A percentile compares a stretch with the other conserved stretches of the same genome.
Conservation (phyloP, 768 basidiomycete genomes). For the Tulasnella sp. region DNA sequence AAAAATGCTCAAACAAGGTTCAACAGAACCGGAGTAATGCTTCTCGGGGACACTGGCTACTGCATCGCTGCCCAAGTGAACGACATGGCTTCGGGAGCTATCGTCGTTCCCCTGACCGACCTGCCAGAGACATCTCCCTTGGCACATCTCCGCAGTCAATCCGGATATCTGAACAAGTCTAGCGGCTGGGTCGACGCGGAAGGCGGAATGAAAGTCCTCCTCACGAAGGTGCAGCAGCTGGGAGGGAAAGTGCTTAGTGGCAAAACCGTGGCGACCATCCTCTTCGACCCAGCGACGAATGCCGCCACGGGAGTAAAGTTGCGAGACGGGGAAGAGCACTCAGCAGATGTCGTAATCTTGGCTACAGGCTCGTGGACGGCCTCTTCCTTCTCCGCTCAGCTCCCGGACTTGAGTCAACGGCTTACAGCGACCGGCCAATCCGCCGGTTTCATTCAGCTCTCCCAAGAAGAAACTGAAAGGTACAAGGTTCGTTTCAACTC, state of each 20-base stretch:
- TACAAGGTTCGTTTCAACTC: slow-evolving; percentile 31
- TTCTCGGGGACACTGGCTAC: slow-evolving; percentile 38
- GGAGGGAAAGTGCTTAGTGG: slow-evolving; percentile 51
- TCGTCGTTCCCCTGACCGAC: slow-evolving; percentile 32
- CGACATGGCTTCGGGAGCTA: slow-evolving; percentile 46
- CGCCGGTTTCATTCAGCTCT: slow-evolving; percentile 67
- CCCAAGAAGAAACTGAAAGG: slow-evolving; percentile 46
- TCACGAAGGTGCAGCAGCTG: slow-evolving; percentile 41
- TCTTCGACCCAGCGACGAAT: slow-evolving; percentile 28
- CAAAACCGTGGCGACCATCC: slow-evolving; percentile 43
- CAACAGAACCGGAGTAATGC: slow-evolving; percentile 58
- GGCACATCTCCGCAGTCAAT: slow-evolving; percentile 27
- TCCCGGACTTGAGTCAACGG: slow-evolving; percentile 31
- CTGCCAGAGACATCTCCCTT: slow-evolving; percentile 36
- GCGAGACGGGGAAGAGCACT: slow-evolving; percentile 35
- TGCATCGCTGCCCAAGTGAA: slow-evolving; percentile 47
- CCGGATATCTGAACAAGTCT: slow-evolving; percentile 61
- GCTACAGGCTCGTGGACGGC: slow-evolving; percentile 82
- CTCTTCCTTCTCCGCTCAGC: slow-evolving; percentile 52
- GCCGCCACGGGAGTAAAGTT: slow-evolving; percentile 46
- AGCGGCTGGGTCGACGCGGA: slow-evolving; percentile 80
- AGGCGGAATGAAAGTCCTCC: slow-evolving; percentile 46
- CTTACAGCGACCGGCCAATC: slow-evolving; percentile 78
- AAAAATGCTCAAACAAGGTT: slow-evolving; percentile 33
- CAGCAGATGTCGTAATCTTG: slow-evolving; percentile 52